Evolutionary conservation across 2,329 filamentous ascomycete genomes (phyloP).

Genomic region (Cytospora piceicola): DNA sequence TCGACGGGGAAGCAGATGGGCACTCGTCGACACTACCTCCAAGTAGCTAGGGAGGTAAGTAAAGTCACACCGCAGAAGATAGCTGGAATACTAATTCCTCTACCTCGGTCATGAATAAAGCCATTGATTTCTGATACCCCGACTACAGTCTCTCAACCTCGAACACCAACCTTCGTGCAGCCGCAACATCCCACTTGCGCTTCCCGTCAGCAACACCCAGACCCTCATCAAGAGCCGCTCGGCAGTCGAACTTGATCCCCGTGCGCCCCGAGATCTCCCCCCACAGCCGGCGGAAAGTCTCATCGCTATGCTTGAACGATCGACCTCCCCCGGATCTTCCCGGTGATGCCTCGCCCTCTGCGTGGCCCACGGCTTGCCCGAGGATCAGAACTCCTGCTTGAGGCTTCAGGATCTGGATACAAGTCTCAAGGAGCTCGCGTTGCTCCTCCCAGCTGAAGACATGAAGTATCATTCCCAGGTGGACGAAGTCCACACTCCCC

Average conservation of each 20-base stretch:
- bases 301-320: slow-evolving; percentile 26
- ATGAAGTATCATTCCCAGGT: slow-evolving; percentile 40
- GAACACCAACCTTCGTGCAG: slow-evolving; percentile 1
- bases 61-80: too few relatives aligned
- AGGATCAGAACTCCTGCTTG: slow-evolving; percentile 28
- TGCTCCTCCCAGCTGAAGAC: slow-evolving; percentile 40
- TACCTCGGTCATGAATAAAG: too few relatives aligned
- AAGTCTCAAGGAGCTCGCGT: slow-evolving; percentile 33
- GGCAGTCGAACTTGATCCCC: slow-evolving; percentile 18
- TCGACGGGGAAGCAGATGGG: neutral
- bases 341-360: slow-evolving; percentile 17
- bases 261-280: slow-evolving; percentile 29
- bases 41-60: too few relatives aligned
- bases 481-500: slow-evolving; percentile 37
- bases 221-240: slow-evolving; percentile 12
- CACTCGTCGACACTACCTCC: neutral
- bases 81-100: too few relatives aligned
- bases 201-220: slow-evolving; percentile 11
- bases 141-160: slow-evolving; percentile 4
- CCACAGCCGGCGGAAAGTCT: slow-evolving; percentile 32
- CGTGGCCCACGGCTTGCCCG: slow-evolving; percentile 29
- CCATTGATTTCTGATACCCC: too few relatives aligned
- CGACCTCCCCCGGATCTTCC: neutral
- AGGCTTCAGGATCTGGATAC: slow-evolving; percentile 35
- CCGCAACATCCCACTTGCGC: slow-evolving; percentile 6